A percentile compares a stretch with the other conserved stretches of the same genome.
Evolutionary conservation across 805 yeast species (phyloP).

Genomic region (Ogataea angusta): DNA sequence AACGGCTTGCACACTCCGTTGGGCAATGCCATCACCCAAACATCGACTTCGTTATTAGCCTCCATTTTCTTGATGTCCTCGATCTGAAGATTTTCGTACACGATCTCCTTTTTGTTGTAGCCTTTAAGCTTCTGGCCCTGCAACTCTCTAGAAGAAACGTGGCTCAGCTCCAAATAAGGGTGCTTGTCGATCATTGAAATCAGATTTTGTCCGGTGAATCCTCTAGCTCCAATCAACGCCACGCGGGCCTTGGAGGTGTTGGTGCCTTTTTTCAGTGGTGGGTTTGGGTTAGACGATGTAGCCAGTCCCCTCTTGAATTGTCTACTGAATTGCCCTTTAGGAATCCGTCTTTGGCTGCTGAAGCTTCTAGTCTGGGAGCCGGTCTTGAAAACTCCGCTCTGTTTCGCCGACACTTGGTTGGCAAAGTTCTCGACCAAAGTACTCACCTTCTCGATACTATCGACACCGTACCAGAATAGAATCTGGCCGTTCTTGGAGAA

Average conservation of each 20-base stretch:
- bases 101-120: conserved; percentile 75
- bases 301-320: conserved; percentile 31
- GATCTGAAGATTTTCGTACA: conserved; percentile 79
- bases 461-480: conserved; percentile 91
- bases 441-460: conserved; percentile 58
- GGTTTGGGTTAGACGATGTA: conserved; percentile 56
- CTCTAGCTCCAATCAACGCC: conserved; percentile 97
- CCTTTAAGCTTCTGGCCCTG: conserved; percentile 84
- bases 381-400: conserved; percentile 46
- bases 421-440: conserved; percentile 58
- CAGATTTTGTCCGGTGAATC: conserved; percentile 92
- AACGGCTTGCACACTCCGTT: conserved; percentile 93
- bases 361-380: conserved; percentile 38
- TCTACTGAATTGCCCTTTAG: conserved; percentile 14
- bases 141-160: conserved; percentile 94
- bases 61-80: conserved; percentile 84
- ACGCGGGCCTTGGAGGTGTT: conserved; percentile 66
- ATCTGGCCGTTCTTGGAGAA: conserved; percentile 85
- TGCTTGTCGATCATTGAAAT: conserved; percentile 83
- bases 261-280: conserved; percentile 64
- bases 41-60: conserved; percentile 73
- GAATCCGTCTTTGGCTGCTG: conserved; percentile 17
- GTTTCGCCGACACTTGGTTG: conserved; percentile 37
- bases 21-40: conserved; percentile 99
- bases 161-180: conserved; percentile 81